Base-by-base conservation (phyloP, 139 green algal species). In the Volvox reticuliferus region DNA sequence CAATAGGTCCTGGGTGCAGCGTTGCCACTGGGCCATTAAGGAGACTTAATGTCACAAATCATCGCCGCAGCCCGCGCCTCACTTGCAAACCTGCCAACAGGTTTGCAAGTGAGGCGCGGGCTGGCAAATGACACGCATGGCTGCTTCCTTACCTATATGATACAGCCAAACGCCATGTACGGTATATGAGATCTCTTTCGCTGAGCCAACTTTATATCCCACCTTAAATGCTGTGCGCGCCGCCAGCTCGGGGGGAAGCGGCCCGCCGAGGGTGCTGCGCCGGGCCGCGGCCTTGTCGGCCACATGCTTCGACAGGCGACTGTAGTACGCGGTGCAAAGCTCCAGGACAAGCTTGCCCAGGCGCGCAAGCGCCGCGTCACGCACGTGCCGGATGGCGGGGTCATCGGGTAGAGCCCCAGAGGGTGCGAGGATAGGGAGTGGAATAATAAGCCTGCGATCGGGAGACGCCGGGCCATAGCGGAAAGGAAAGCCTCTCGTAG, bases 201-300 rank as follows among this genome's bases (percentile, higher is more conserved):
- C 5, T 14, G 44, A 55, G 9, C 44, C 44, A 5, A 9, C 9
- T 55, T 55, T 9, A 55, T 12, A 73, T 69, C 65, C 24, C 16
- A 90, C 90, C 90, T 93, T 93, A 67, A 91, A 91, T 0, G 91
- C 91, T 6, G 91, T 85, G 0, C 91, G 91, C 19, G 91, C 91
- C 2, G 79, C 83, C 37, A 89, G 44, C 86, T 91, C 82, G 0
- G 75, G 63, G 36, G 89, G 82, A 65, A 87, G 85, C 24, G 50
- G 86, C 2, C 69, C 67, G 9, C 55, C 69, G 35, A 69, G 79
- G 30, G 77, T 63, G 65, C 1, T 18, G 37, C 83, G 79, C 79
- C 79, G 85, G 55, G 50, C 79, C 50, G 69, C 69, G 22, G 86
- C 84, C 86, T 93, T 93, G 26, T 91, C 86, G 0, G 86, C 36